Evolutionary conservation across 2,329 filamentous ascomycete genomes (phyloP), one percentile per base, ranked within the genome.

Genomic region (Cyanodermella asteris): DNA sequence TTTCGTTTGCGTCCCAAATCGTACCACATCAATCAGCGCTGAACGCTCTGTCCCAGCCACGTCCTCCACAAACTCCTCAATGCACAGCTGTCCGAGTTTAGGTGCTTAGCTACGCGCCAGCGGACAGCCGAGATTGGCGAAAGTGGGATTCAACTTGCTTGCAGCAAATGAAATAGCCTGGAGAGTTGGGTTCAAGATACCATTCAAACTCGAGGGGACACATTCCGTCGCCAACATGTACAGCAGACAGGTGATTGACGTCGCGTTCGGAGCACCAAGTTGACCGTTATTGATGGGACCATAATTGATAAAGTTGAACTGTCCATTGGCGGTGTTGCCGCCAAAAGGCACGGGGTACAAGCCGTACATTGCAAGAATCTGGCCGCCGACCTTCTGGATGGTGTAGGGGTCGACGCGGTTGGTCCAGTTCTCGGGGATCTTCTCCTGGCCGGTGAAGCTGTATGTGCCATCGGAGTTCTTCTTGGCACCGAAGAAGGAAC

Each of bases 281-380:
- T 41, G 47, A 8, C 53, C 51, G 24, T 55, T 38, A 31, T 39
- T 20, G 28, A 56, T 53, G 11, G 40, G 33, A 9, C 42, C 43
- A 24, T 50, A 53, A 26, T 42, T 43, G 18, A 53, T 28, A 3
- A 38, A 36, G 25, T 51, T 33, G 31, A 54, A 55, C 25, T 40
- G 39, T 13, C 45, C 44, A 14, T 38, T 41, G 7, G 42, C 50
- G 5, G 46, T 46, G 18, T 47, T 49, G 19, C 53, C 51, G 18
- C 53, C 52, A 25, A 56, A 54, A 1, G 50, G 37, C 7, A 55
- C 51, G 3, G 54, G 53, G 28, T 51, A 41, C 32, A 44, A 34
- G 12, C 47, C 30, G 30, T 57, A 56, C 42, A 47, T 43, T 2
- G 37, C 36, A 3, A 52, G 29, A 20, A 57, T 55, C 36, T 57